Evolutionary conservation across 2,329 filamentous ascomycete genomes (phyloP).

Genomic region (Beauveria sp.): DNA sequence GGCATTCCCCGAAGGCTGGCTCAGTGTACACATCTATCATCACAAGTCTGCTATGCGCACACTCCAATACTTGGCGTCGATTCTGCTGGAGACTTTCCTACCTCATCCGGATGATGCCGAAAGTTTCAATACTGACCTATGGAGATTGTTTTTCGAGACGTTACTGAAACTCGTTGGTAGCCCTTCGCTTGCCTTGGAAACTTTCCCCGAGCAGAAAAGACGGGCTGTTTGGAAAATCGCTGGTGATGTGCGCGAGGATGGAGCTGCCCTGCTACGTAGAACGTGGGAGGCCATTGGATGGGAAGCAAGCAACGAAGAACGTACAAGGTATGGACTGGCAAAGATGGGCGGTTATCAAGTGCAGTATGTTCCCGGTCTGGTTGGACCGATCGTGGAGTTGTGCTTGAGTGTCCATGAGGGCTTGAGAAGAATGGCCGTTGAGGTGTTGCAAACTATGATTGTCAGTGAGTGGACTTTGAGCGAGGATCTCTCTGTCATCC

Average conservation of each 20-base stretch:
- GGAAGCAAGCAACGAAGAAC: slow-evolving; percentile 80
- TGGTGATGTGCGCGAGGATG: slow-evolving; percentile 86
- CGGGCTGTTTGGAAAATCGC: slow-evolving; percentile 98
- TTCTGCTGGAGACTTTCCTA: slow-evolving; percentile 75
- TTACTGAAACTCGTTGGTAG: slow-evolving; percentile 85
- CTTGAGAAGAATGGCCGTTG: slow-evolving; percentile 78
- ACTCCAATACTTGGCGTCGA: slow-evolving; percentile 70
- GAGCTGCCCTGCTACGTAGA: slow-evolving; percentile 73
- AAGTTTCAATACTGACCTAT: slow-evolving; percentile 83
- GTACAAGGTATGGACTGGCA: slow-evolving; percentile 64
- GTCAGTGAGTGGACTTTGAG: slow-evolving; percentile 96
- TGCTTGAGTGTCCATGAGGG: slow-evolving; percentile 94
- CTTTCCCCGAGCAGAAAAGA: slow-evolving; percentile 93
- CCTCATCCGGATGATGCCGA: slow-evolving; percentile 89
- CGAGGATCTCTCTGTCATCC: slow-evolving; percentile 82
- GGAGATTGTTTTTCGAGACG: slow-evolving; percentile 88
- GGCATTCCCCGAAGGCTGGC: slow-evolving; percentile 82
- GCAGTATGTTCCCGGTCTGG: slow-evolving; percentile 89
- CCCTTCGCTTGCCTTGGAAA: slow-evolving; percentile 81
- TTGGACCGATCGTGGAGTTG: slow-evolving; percentile 84
- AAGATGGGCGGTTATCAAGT: slow-evolving; percentile 96
- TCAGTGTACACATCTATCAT: slow-evolving; percentile 88
- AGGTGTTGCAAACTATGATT: slow-evolving; percentile 95
- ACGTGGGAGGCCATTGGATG: slow-evolving; percentile 97
- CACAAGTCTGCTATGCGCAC: slow-evolving; percentile 84